phyloP scores from a whole-genome alignment of 2,329 filamentous ascomycete species.

The Pyrenophora seminiperda region DNA sequence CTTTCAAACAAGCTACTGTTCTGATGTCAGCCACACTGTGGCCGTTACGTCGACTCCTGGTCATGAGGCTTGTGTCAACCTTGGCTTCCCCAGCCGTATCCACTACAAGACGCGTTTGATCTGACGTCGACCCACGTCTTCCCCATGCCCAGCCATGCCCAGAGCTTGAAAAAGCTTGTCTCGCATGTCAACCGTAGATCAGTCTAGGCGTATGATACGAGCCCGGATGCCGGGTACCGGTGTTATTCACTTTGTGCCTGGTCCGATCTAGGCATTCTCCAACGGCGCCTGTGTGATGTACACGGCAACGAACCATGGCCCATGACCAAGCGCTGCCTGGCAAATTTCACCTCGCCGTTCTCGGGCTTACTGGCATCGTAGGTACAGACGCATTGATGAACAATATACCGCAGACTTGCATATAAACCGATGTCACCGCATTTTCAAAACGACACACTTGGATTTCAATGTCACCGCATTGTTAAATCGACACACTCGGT shows the following conservation, averaged over 20 bases:
- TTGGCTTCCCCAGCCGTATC: slow-evolving; percentile 15
- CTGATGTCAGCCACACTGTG: slow-evolving; percentile 30
- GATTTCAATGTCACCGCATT: slow-evolving; percentile 15
- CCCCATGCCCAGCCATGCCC: slow-evolving; percentile 30
- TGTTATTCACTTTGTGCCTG: slow-evolving; percentile 25
- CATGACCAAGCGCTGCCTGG: slow-evolving; percentile 21
- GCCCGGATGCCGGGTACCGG: slow-evolving; percentile 19
- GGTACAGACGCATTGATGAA: slow-evolving; percentile 9
- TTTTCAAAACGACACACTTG: slow-evolving; percentile 23
- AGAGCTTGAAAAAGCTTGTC: not conserved
- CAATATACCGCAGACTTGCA: slow-evolving; percentile 15
- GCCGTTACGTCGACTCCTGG: slow-evolving; percentile 24
- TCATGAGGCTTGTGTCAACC: slow-evolving; percentile 27
- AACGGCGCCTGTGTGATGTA: slow-evolving; percentile 43
- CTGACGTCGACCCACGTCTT: slow-evolving; percentile 14
- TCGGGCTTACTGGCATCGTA: slow-evolving; percentile 10
- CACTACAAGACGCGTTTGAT: slow-evolving; percentile 40
- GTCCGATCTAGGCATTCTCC: slow-evolving; percentile 36
- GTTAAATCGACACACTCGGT: slow-evolving; percentile 23
- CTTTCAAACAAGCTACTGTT: slow-evolving; percentile 43
- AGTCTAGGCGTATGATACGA: no score
- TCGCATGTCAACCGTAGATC: no score
- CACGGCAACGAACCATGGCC: slow-evolving; percentile 34
- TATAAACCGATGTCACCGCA: slow-evolving; percentile 31
- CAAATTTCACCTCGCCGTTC: slow-evolving; percentile 15